Base-by-base conservation (phyloP, 495 filamentous ascomycete species). In the Aspergillus ellipticus region DNA sequence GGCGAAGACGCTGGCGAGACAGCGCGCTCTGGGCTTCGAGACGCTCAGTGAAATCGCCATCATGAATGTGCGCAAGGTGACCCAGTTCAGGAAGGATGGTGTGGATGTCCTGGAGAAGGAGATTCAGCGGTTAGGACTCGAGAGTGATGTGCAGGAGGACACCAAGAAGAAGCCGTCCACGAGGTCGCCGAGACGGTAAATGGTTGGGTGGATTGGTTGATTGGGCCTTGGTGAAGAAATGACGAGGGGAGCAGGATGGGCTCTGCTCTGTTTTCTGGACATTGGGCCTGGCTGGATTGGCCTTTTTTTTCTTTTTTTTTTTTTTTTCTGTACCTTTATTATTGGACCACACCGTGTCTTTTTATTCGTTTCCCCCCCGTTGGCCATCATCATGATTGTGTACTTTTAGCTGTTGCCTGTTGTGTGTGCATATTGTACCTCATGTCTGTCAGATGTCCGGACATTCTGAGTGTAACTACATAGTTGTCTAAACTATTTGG, bases 11-110 rank as follows among this genome's bases (percentile, higher is more conserved):
- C 75, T 98, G 0, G 89, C 86, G 35, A 78, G 79, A 39, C 76
- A 87, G 60, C 75, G 85, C 29, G 67, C 63, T 11, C 62, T 82
- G 49, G 72, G 73, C 3, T 56, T 78, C 1, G 62, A 86, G 39
- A 68, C 69, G 4, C 71, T 89, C 54, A 86, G 82, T 55, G 79
- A 88, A 3, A 69, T 94, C 39, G 97, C 93, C 26, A 72, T 74
- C 29, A 78, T 73, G 70, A 97, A 97, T 72, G 82, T 93, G 19
- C 65, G 68, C 53, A 97, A 98, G 73, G 89, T 96, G n/a, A 95
- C 90, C 48, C 73, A 75, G 62, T 97, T 79, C 74, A 78, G 94
- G 51, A 66, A 77, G 57, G 68, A 80, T 53, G 93, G 93, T 20
- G 72, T 87, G 65, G 65, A 76, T 29, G 80, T 76, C 31, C 74